Percentiles rank a stretch among this genome's conserved stretches.
Evolutionary conservation across 345 rosid species (phyloP).

Genomic region (Citrus mangshanensis): DNA sequence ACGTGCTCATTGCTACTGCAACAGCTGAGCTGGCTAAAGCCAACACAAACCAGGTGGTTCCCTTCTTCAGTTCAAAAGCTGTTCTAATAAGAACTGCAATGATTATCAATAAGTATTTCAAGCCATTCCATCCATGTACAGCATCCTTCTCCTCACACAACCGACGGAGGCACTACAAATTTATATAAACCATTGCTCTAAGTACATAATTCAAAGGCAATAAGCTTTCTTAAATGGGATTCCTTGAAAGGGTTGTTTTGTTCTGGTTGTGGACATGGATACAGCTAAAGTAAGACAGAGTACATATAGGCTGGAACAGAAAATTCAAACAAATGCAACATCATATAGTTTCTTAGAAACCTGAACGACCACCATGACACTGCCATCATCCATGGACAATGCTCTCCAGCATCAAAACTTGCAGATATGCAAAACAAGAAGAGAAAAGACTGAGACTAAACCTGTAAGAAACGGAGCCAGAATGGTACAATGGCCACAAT

Average conservation of each 20-base stretch:
- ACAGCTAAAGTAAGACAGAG: not conserved
- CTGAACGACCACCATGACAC: not conserved
- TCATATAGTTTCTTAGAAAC: not conserved
- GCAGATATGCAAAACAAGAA: not conserved
- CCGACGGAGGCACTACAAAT: conserved; percentile 53
- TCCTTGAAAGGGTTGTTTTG: not conserved
- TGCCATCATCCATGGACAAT: conserved; percentile 1
- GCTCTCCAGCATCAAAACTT: not conserved
- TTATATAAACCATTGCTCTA: not conserved
- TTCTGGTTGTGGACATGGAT: not conserved
- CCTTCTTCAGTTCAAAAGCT: conserved; percentile 52
- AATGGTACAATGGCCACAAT: conserved; percentile 57
- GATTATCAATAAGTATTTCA: conserved; percentile 62
- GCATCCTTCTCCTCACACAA: conserved; percentile 57
- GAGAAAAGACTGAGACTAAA: conserved; percentile 14
- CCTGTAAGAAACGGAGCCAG: conserved; percentile 74
- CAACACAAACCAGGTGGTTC: conserved; percentile 51
- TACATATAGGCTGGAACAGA: not conserved
- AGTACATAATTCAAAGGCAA: not conserved
- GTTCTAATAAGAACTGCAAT: conserved; percentile 62
- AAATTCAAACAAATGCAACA: not conserved
- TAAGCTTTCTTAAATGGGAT: not conserved
- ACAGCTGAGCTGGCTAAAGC: conserved; percentile 62
- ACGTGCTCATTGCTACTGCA: conserved; percentile 44
- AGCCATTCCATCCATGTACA: conserved; percentile 49